Evolutionary conservation across 2,329 filamentous ascomycete species (phyloP).

Genomic region (Pestalotiopsis sp.): DNA sequence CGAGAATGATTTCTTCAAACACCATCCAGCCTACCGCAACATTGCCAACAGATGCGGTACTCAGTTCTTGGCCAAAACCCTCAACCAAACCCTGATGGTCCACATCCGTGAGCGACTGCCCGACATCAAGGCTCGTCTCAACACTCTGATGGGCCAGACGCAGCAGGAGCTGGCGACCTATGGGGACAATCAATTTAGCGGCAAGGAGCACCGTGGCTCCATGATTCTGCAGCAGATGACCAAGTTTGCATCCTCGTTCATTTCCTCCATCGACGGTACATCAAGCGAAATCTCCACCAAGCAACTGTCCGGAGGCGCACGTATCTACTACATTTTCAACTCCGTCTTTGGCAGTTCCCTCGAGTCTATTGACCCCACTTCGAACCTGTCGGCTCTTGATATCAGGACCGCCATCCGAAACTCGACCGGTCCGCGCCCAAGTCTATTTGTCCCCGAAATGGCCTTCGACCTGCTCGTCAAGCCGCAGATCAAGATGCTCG

Average conservation of each 20-base stretch:
- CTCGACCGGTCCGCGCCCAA: slow-evolving; percentile 92
- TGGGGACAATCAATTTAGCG: slow-evolving; percentile 95
- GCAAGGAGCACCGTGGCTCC: slow-evolving; percentile 93
- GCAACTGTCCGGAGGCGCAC: slow-evolving; percentile 89
- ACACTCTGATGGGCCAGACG: slow-evolving; percentile 99
- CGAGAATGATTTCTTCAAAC: slow-evolving; percentile 93
- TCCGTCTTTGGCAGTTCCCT: slow-evolving; percentile 96
- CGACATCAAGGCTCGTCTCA: slow-evolving; percentile 96
- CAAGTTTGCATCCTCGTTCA: slow-evolving; percentile 95
- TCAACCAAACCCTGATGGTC: slow-evolving; percentile 93
- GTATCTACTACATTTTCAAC: slow-evolving; percentile 99
- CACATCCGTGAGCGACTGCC: slow-evolving; percentile 95
- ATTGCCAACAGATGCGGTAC: slow-evolving; percentile 94
- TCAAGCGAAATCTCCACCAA: slow-evolving; percentile 99
- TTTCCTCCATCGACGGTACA: slow-evolving; percentile 97
- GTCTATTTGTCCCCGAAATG: slow-evolving; percentile 95
- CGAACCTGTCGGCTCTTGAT: slow-evolving; percentile 90
- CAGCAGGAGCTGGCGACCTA: slow-evolving; percentile 98
- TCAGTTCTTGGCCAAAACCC: slow-evolving; percentile 88
- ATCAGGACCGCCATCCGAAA: slow-evolving; percentile 98
- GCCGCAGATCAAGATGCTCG: slow-evolving; percentile 95
- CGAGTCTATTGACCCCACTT: slow-evolving; percentile 94
- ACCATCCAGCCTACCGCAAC: slow-evolving; percentile 95
- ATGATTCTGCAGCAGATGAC: slow-evolving; percentile 98
- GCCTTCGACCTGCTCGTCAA: slow-evolving; percentile 98